Percentiles rank a stretch among this genome's conserved stretches.
Conservation (phyloP, 306 rosid species). For the Medicago ruthenica region DNA sequence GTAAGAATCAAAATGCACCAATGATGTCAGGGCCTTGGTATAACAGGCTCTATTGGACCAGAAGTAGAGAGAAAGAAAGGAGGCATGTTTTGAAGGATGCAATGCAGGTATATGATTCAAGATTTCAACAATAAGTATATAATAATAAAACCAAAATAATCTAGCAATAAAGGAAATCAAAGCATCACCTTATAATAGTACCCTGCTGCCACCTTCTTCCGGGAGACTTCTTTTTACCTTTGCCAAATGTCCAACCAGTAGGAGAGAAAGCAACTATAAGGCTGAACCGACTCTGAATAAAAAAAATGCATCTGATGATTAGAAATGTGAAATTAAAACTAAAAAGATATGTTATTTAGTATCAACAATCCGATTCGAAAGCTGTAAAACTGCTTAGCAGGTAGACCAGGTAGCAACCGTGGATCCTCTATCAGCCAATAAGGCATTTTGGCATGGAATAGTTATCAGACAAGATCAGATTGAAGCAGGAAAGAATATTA, state of each 20-base stretch:
- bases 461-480: constrained; percentile 15
- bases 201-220: constrained; percentile 96
- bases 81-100: neutral
- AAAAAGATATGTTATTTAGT: constrained; percentile 5
- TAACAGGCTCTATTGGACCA: constrained; percentile 21
- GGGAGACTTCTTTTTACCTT: constrained; percentile 91
- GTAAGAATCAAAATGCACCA: constrained; percentile 16
- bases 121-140: constrained; percentile 5
- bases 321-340: constrained; percentile 24
- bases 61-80: neutral
- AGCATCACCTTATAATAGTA: constrained; percentile 81
- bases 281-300: constrained; percentile 70
- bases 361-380: neutral
- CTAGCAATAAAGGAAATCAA: constrained; percentile 12
- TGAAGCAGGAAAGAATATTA: constrained; percentile 5
- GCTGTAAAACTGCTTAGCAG: constrained; percentile 21
- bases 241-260: constrained; percentile 92
- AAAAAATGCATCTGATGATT: constrained; percentile 33
- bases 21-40: neutral
- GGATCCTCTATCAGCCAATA: constrained; percentile 23
- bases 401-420: constrained; percentile 4
- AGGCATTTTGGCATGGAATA: constrained; percentile 24
- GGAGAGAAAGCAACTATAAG: constrained; percentile 95
- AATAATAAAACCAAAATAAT: neutral
- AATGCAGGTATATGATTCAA: constrained; percentile 15